Evolutionary conservation across 2,329 filamentous ascomycete species (phyloP).

Genomic region (Aureobasidium uvarum): DNA sequence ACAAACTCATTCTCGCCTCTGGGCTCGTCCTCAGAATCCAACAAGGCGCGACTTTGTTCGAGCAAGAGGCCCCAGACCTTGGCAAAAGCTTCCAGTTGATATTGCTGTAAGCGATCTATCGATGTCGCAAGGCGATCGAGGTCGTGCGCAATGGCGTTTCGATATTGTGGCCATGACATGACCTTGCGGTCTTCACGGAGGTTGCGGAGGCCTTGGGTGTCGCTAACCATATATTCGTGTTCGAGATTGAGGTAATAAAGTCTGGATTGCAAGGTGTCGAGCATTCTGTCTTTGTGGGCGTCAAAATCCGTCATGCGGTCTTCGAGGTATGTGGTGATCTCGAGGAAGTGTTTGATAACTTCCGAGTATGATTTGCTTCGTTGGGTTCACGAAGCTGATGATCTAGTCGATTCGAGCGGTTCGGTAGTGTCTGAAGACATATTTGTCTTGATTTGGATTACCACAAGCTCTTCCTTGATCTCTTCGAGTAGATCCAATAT

Average conservation of each 20-base stretch:
- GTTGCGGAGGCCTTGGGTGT: no score
- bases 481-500: not conserved
- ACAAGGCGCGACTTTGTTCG: not conserved
- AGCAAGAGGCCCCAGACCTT: not conserved
- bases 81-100: not conserved
- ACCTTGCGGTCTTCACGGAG: no score
- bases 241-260: not conserved
- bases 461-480: not conserved
- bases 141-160: not conserved
- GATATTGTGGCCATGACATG: not conserved
- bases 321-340: not conserved
- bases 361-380: no score
- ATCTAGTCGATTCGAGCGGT: no score
- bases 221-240: not conserved
- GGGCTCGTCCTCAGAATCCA: no score
- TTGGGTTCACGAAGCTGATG: no score
- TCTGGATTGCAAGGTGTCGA: not conserved
- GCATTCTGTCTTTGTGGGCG: not conserved
- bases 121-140: not conserved
- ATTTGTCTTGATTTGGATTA: not conserved
- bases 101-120: not conserved
- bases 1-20: no score
- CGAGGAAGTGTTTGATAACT: not conserved
- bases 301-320: not conserved
- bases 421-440: no score